Percentiles rank a stretch among this genome's conserved stretches.
These are phyloP conservation scores for Diaporthe aspalathi DNA, from an alignment of 2,329 filamentous ascomycete genomes.

Conservation along the genomic window DNA sequence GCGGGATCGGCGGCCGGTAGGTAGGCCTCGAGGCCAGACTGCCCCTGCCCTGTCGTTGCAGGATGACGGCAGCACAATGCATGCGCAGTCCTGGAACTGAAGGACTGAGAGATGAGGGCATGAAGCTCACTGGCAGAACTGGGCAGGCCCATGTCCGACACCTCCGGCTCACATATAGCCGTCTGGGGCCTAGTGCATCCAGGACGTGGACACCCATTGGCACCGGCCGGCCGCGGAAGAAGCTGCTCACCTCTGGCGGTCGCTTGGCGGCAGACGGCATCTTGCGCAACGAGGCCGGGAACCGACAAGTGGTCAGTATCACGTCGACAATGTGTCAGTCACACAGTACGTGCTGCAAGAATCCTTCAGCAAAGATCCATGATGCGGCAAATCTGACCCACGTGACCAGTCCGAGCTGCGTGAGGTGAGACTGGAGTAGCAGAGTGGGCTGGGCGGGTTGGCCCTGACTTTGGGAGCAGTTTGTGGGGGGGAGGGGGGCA, in stretches of 20 bases:
- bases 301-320: background rate
- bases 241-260: conserved; percentile 4
- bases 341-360: background rate
- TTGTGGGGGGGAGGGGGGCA: conserved; percentile 25
- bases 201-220: background rate
- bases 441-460: conserved; percentile 8
- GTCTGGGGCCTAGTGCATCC: background rate
- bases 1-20: conserved; percentile 9
- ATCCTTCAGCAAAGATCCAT: conserved; percentile 1
- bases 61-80: conserved; percentile 26
- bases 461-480: conserved; percentile 14
- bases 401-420: conserved; percentile 31
- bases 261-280: background rate
- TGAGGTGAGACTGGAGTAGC: conserved; percentile 25
- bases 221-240: background rate
- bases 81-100: conserved; percentile 19
- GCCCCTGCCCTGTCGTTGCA: background rate
- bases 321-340: background rate
- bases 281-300: background rate
- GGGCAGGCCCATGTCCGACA: background rate
- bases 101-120: conserved; percentile 1
- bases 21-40: conserved; percentile 1
- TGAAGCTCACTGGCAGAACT: conserved; percentile 24
- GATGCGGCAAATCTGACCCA: conserved; percentile 18
- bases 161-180: conserved; percentile 22